Conservation (phyloP, 2,329 filamentous ascomycete genomes). For the Ophiocordyceps australis region DNA sequence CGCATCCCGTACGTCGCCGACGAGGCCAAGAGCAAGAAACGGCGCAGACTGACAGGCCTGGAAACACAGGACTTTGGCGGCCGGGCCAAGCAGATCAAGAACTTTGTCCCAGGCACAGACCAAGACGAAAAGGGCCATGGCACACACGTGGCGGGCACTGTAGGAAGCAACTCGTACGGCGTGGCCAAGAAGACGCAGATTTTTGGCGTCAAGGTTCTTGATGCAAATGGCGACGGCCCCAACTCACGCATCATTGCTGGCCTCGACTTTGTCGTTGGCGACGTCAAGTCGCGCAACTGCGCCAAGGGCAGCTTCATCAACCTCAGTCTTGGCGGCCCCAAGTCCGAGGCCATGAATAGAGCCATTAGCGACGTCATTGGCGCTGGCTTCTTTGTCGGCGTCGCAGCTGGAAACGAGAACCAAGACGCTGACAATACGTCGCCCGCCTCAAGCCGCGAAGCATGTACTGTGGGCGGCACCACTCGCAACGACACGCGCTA, state of each 20-base stretch:
- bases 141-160: slow-evolving; percentile 9
- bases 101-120: slow-evolving; percentile 1
- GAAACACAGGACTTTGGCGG: too few species aligned
- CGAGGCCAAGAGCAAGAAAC: too few species aligned
- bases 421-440: slow-evolving; percentile 20
- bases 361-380: slow-evolving; percentile 17
- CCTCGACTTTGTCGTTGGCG: slow-evolving; percentile 3
- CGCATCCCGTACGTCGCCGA: slow-evolving; percentile 17
- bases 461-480: slow-evolving; percentile 26
- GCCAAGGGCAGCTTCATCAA: slow-evolving; percentile 17
- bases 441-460: slow-evolving; percentile 19
- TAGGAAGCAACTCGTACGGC: slow-evolving; percentile 8
- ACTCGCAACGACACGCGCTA: slow-evolving; percentile 14
- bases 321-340: slow-evolving; percentile 19
- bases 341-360: slow-evolving; percentile 14
- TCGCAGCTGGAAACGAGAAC: slow-evolving; percentile 22
- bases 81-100: slow-evolving; percentile 7
- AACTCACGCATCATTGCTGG: slow-evolving; percentile 1
- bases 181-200: slow-evolving; percentile 2
- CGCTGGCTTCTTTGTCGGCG: slow-evolving; percentile 18
- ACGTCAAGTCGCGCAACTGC: slow-evolving; percentile 6
- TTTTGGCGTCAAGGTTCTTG: slow-evolving; percentile 1
- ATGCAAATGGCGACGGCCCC: not conserved
- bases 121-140: slow-evolving; percentile 14
- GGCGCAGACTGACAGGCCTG: too few species aligned